These are phyloP conservation scores for Aulographum hederae DNA, from an alignment of 2,329 filamentous ascomycete genomes.

Conservation along the genomic window DNA sequence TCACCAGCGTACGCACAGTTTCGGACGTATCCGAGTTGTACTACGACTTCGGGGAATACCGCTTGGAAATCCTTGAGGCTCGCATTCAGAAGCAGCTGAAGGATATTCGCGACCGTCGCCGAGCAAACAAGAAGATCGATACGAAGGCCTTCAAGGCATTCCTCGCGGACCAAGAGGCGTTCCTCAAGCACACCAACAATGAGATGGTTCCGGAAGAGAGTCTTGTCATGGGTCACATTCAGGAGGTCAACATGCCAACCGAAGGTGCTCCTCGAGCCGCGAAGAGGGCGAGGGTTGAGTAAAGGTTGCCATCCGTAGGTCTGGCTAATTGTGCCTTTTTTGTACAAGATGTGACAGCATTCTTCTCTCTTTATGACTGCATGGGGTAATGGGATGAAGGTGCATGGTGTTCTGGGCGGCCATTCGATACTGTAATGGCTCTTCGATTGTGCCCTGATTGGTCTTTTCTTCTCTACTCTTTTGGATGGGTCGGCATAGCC, in stretches of 20 bases:
- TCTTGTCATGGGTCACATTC: constrained; percentile 12
- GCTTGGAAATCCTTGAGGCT: constrained; percentile 40
- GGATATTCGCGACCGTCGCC: constrained; percentile 19
- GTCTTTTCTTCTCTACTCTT: too few species aligned
- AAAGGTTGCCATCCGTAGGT: too few species aligned
- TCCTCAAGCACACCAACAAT: constrained; percentile 15
- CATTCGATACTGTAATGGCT: too few species aligned
- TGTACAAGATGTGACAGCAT: not conserved
- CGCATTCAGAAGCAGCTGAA: constrained; percentile 30
- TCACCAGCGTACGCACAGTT: constrained; percentile 40
- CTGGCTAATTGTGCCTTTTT: not conserved
- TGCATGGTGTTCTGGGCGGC: too few species aligned
- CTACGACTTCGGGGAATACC: constrained; percentile 42
- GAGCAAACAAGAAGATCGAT: constrained; percentile 14
- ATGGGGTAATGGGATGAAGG: too few species aligned
- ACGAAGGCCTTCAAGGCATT: constrained; percentile 17
- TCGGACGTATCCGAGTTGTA: constrained; percentile 40
- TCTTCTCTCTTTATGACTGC: too few species aligned
- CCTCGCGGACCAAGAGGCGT: constrained; percentile 14
- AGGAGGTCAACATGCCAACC: constrained; percentile 12
- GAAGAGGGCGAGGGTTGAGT: constrained; percentile 1
- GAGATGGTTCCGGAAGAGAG: constrained; percentile 15
- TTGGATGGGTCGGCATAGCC: too few species aligned
- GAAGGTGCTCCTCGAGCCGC: constrained; percentile 9
- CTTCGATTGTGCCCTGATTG: too few species aligned